Evolutionary conservation across 257 asterid species (phyloP).

Genomic region (Ballota nigra): DNA sequence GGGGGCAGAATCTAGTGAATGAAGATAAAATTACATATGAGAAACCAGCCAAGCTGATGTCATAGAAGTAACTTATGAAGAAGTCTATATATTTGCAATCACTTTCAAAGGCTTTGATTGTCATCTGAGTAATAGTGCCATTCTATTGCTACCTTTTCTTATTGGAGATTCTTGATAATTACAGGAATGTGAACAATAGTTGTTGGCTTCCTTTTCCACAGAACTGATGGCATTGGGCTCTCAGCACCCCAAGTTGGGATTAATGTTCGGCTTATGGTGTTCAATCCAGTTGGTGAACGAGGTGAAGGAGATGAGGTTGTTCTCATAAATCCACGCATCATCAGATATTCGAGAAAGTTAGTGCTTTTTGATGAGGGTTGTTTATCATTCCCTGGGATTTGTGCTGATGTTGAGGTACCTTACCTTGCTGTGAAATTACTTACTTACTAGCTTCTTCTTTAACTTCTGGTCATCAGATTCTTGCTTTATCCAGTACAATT

Average conservation of each 20-base stretch:
- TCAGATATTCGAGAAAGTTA: slow-evolving; percentile 60
- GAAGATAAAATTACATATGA: not conserved
- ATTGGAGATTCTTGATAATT: slow-evolving; percentile 28
- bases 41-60: not conserved
- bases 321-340: slow-evolving; percentile 77
- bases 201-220: slow-evolving; percentile 48
- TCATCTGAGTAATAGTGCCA: not conserved
- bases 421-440: slow-evolving; percentile 13
- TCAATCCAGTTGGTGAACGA: slow-evolving; percentile 77
- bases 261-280: slow-evolving; percentile 87
- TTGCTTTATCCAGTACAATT: not conserved
- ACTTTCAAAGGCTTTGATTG: not conserved
- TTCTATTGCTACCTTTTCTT: slow-evolving; percentile 13
- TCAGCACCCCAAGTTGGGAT: slow-evolving; percentile 97
- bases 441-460: not conserved
- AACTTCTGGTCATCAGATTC: not conserved
- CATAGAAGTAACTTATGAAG: not conserved
- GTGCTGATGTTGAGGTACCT: slow-evolving; percentile 70
- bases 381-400: slow-evolving; percentile 81
- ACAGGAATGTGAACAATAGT: slow-evolving; percentile 40
- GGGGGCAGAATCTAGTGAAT: not conserved
- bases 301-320: slow-evolving; percentile 93
- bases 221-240: slow-evolving; percentile 97
- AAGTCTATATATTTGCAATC: not conserved
- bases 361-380: slow-evolving; percentile 85